Conservation (phyloP, 805 yeast genomes). For the Ogataea sp. region DNA sequence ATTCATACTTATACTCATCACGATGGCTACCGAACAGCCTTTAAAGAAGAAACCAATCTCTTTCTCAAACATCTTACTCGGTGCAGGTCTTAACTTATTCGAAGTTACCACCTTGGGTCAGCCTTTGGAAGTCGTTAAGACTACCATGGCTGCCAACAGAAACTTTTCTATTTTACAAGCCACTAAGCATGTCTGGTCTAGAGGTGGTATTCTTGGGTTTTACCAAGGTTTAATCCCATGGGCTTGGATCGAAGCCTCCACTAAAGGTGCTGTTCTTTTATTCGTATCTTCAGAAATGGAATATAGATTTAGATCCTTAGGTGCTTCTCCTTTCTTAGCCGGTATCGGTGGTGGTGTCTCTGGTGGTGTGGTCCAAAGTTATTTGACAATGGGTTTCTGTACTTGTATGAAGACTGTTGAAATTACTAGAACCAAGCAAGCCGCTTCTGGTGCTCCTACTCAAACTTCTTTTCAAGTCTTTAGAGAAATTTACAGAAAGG, state of each 20-base stretch:
- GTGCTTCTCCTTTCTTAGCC: slow-evolving; percentile 63
- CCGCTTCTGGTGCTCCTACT: slow-evolving; percentile 54
- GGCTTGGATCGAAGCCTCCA: slow-evolving; percentile 99
- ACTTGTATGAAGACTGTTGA: slow-evolving; percentile 99
- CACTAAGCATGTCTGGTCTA: slow-evolving; percentile 70
- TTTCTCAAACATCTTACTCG: slow-evolving; percentile 82
- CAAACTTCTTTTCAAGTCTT: slow-evolving; percentile 81
- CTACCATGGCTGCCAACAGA: slow-evolving; percentile 98
- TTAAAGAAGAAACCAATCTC: slow-evolving; percentile 79
- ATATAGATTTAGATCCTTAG: slow-evolving; percentile 57
- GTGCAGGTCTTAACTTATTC: slow-evolving; percentile 87
- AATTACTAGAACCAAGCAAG: slow-evolving; percentile 83
- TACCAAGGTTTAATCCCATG: slow-evolving; percentile 98
- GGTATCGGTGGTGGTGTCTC: slow-evolving; percentile 95
- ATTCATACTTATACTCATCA: too few relatives aligned
- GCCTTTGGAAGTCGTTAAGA: slow-evolving; percentile 91
- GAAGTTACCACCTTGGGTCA: slow-evolving; percentile 95
- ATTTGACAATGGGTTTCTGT: slow-evolving; percentile 95
- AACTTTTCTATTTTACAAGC: slow-evolving; percentile 59
- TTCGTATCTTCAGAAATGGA: slow-evolving; percentile 93
- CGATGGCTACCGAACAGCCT: slow-evolving; percentile 3
- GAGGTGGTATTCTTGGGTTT: slow-evolving; percentile 90
- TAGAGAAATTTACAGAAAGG: slow-evolving; percentile 71
- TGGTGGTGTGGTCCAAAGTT: slow-evolving; percentile 97
- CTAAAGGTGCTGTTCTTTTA: slow-evolving; percentile 92